Evolutionary conservation across 495 filamentous ascomycete genomes (phyloP).

Genomic region (Extremus antarcticus): DNA sequence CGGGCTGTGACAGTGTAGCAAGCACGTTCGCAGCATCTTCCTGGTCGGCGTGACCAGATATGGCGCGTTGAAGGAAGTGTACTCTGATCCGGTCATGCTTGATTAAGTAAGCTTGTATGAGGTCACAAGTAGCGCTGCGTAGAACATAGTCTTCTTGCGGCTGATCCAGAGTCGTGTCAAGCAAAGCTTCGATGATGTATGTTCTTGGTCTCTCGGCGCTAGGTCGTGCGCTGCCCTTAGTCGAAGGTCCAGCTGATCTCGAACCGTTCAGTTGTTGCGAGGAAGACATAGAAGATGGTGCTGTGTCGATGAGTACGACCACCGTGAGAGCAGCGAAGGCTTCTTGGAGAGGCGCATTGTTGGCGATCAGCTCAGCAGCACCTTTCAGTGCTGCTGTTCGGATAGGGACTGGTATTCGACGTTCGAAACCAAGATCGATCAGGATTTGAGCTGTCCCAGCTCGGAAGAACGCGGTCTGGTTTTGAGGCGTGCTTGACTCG

Average conservation of each 20-base stretch:
- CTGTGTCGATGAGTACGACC: neutral
- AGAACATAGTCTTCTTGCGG: conserved; percentile 61
- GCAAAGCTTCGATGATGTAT: conserved; percentile 88
- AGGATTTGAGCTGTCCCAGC: conserved; percentile 13
- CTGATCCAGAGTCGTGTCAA: conserved; percentile 71
- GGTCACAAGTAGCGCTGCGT: conserved; percentile 74
- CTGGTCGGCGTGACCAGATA: conserved; percentile 77
- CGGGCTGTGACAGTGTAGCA: conserved; percentile 53
- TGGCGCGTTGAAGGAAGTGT: conserved; percentile 80
- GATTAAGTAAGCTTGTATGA: conserved; percentile 83
- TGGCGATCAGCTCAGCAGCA: conserved; percentile 8
- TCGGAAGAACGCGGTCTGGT: conserved; percentile 63
- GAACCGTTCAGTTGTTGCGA: conserved; percentile 6
- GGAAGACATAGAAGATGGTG: neutral
- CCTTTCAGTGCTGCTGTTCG: conserved; percentile 6
- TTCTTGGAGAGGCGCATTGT: conserved; percentile 14
- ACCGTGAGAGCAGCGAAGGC: conserved; percentile 10
- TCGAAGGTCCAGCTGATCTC: conserved; percentile 1
- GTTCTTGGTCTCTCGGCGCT: conserved; percentile 6
- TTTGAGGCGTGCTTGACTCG: conserved; percentile 65
- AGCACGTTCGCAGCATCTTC: conserved; percentile 77
- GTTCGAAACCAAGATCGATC: conserved; percentile 13
- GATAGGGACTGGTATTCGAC: conserved; percentile 5
- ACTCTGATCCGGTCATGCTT: conserved; percentile 65
- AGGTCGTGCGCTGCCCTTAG: conserved; percentile 1